Evolutionary conservation across 176 grass and related monocot species (phyloP).

Genomic region (Alopecurus myosuroides): DNA sequence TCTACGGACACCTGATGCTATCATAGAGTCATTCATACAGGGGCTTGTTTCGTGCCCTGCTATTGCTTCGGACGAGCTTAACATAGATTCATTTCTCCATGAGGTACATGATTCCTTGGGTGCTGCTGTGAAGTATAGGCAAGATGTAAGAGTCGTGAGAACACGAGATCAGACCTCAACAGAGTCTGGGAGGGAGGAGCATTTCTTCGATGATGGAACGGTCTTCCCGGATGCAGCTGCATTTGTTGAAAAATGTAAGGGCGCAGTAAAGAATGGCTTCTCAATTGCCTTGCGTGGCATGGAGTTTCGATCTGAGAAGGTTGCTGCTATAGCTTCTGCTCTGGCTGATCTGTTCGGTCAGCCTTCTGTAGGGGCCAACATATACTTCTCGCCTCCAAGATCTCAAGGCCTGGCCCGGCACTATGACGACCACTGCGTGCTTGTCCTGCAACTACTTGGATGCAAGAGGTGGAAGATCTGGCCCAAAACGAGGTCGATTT

Average conservation of each 20-base stretch:
- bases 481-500: conserved; percentile 38
- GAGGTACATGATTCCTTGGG: conserved; percentile 52
- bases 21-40: conserved; percentile 50
- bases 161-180: conserved; percentile 25
- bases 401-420: conserved; percentile 72
- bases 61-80: conserved; percentile 71
- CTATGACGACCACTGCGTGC: conserved; percentile 90
- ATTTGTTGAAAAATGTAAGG: conserved; percentile 38
- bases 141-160: conserved; percentile 74
- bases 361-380: conserved; percentile 80
- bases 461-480: conserved; percentile 65
- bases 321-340: conserved; percentile 54
- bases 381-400: conserved; percentile 74
- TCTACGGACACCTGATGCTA: conserved; percentile 32
- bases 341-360: conserved; percentile 79
- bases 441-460: conserved; percentile 79
- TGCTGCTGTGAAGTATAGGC: conserved; percentile 42
- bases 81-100: conserved; percentile 56
- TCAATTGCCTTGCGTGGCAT: conserved; percentile 82
- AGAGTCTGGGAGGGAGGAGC: conserved; percentile 34
- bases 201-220: conserved; percentile 35
- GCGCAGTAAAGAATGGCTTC: conserved; percentile 66
- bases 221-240: conserved; percentile 25
- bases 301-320: conserved; percentile 60
- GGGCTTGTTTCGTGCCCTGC: conserved; percentile 63